Conservation (phyloP, 163 green algal genomes). For the Prototheca wickerhamii region DNA sequence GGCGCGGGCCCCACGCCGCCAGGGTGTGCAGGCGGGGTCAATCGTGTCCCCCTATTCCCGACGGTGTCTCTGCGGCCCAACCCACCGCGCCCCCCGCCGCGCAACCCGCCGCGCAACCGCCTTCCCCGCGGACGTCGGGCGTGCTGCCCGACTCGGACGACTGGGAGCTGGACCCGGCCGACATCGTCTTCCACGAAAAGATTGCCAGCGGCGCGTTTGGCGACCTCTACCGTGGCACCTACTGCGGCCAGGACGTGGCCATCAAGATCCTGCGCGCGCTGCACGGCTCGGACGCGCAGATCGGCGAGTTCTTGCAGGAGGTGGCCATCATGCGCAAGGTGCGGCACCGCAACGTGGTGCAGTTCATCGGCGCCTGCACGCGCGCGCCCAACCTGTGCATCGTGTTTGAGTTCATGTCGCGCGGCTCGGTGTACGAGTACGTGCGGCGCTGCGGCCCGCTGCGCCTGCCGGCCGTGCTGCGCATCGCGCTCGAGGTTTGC, state of each 20-base stretch:
- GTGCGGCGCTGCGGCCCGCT: conserved; percentile 54
- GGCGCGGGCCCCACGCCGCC: no score
- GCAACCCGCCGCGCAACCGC: neutral
- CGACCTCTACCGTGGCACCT: conserved; percentile 87
- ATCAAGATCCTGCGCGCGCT: conserved; percentile 96
- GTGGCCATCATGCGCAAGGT: conserved; percentile 96
- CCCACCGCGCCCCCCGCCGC: neutral
- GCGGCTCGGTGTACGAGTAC: conserved; percentile 90
- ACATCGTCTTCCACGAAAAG: conserved; percentile 87
- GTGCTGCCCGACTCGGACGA: no score
- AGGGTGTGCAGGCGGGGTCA: no score
- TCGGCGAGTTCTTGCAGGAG: conserved; percentile 93
- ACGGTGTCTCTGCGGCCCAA: neutral
- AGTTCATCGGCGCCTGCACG: conserved; percentile 98
- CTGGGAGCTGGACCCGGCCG: conserved; percentile 84
- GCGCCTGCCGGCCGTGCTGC: conserved; percentile 58
- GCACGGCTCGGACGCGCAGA: conserved; percentile 71
- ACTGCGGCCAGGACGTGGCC: conserved; percentile 95
- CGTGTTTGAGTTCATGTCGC: conserved; percentile 97
- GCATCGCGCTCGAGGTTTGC: conserved; percentile 77
- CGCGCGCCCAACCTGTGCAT: conserved; percentile 95
- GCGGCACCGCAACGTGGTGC: conserved; percentile 95
- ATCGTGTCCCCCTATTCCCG: no score
- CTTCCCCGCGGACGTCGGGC: neutral
- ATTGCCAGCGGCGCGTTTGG: conserved; percentile 92